Evolutionary conservation across 495 filamentous ascomycete species (phyloP).

Genomic region (Penicillium fimorum): DNA sequence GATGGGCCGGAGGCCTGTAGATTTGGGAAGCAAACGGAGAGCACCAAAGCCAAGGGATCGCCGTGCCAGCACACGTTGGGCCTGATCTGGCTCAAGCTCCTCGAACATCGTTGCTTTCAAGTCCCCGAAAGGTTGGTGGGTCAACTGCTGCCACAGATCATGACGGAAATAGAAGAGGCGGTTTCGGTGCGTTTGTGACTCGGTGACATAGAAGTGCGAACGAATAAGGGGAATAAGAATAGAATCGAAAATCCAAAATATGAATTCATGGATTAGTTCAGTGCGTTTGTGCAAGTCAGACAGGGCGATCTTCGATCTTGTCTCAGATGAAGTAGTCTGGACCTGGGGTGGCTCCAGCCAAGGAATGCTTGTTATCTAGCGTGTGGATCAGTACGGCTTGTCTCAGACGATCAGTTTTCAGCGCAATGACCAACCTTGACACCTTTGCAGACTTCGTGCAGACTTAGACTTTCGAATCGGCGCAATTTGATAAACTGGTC

Average conservation of each 20-base stretch:
- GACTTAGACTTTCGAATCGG: conserved; percentile 74
- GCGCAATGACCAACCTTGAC: conserved; percentile 59
- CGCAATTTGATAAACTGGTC: conserved; percentile 75
- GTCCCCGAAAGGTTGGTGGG: conserved; percentile 65
- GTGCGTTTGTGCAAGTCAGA: conserved; percentile 74
- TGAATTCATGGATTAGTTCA: conserved; percentile 77
- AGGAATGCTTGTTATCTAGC: conserved; percentile 60
- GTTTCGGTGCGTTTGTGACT: conserved; percentile 77
- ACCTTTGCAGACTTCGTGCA: conserved; percentile 74
- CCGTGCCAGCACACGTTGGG: conserved; percentile 55
- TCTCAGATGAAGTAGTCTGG: conserved; percentile 7
- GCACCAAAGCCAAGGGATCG: conserved; percentile 72
- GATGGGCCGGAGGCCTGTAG: conserved; percentile 70
- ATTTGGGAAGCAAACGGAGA: conserved; percentile 78
- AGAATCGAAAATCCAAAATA: conserved; percentile 93
- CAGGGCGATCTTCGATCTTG: conserved; percentile 55
- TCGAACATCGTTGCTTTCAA: conserved; percentile 78
- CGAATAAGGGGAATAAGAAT: conserved; percentile 84
- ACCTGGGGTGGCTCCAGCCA: conserved; percentile 65
- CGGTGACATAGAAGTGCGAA: conserved; percentile 89
- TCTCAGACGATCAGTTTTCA: neutral
- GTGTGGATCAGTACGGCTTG: conserved; percentile 12
- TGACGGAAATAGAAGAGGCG: conserved; percentile 92
- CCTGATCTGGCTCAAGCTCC: conserved; percentile 62
- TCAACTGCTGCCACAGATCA: conserved; percentile 79